A percentile compares a stretch with the other conserved stretches of the same genome.
phyloP scores from a whole-genome alignment of 2,329 filamentous ascomycete species.

The Thelonectria discophora region DNA sequence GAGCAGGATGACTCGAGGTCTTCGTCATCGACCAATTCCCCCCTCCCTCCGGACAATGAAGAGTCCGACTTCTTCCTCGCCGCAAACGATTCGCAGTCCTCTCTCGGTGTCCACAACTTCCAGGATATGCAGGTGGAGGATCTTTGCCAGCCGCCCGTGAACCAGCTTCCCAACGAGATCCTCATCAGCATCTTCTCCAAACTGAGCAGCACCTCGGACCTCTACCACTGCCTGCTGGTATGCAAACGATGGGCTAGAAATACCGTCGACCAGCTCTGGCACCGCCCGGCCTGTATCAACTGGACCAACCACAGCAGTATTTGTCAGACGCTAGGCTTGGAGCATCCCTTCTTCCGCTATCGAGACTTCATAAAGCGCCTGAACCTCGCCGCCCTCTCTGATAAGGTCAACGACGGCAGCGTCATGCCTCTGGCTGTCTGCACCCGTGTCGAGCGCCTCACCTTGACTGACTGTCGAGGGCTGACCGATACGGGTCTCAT shows the following conservation, averaged over 20 bases:
- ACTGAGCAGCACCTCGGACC: conserved; percentile 77
- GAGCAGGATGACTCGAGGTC: conserved; percentile 64
- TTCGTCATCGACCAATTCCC: conserved; percentile 77
- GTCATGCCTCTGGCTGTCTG: conserved; percentile 83
- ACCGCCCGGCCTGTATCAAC: conserved; percentile 87
- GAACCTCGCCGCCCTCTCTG: conserved; percentile 83
- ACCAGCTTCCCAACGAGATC: conserved; percentile 89
- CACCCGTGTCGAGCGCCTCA: conserved; percentile 91
- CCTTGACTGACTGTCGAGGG: conserved; percentile 86
- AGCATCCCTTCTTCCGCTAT: conserved; percentile 87
- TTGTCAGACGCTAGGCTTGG: conserved; percentile 76
- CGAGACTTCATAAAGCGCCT: conserved; percentile 89
- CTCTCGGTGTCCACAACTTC: conserved; percentile 81
- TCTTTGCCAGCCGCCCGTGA: conserved; percentile 79
- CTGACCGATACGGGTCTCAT: conserved; percentile 86
- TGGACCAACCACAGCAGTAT: conserved; percentile 85
- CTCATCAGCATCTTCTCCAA: conserved; percentile 92
- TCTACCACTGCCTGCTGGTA: conserved; percentile 91
- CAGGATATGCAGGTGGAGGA: conserved; percentile 77
- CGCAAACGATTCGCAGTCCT: conserved; percentile 93
- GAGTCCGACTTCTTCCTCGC: conserved; percentile 93
- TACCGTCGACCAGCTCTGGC: conserved; percentile 92
- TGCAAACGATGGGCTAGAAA: conserved; percentile 93
- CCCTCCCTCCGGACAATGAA: conserved; percentile 80
- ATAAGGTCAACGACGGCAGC: conserved; percentile 86